Evolutionary conservation across 768 basidiomycete species (phyloP).

Genomic region (Mycena amicta): DNA sequence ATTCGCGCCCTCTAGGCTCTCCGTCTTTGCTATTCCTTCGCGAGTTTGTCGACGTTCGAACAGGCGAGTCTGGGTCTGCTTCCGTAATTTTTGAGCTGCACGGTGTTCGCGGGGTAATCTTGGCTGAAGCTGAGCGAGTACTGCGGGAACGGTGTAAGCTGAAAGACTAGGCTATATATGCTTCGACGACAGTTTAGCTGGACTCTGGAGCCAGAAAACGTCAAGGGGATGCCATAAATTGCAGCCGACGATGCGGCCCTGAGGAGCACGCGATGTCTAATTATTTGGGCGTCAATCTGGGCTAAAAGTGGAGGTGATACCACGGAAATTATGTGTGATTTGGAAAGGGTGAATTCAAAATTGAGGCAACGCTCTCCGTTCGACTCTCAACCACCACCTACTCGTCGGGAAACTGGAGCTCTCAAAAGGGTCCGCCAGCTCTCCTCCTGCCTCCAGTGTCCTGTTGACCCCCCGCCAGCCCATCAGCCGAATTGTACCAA

Average conservation of each 20-base stretch:
- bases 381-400: conserved; percentile 27
- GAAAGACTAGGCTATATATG: no score
- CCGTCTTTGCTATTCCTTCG: no score
- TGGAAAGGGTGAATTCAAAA: background rate
- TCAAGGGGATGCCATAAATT: background rate
- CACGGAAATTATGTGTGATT: background rate
- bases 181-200: background rate
- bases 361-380: background rate
- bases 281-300: background rate
- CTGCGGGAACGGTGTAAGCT: no score
- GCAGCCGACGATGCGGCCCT: conserved; percentile 9
- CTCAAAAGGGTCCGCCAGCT: conserved; percentile 47
- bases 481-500: conserved; percentile 75
- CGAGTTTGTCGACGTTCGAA: background rate
- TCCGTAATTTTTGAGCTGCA: background rate
- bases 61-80: background rate
- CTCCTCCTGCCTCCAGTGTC: conserved; percentile 23
- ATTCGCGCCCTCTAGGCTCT: background rate
- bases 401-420: conserved; percentile 41
- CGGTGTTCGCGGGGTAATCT: background rate
- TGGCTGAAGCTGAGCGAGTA: background rate
- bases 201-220: background rate
- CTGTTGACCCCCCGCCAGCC: conserved; percentile 30
- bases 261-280: background rate
- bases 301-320: background rate